These are phyloP conservation scores for Roridomyces roridus DNA, from an alignment of 768 basidiomycete genomes.

Conservation along the genomic window DNA sequence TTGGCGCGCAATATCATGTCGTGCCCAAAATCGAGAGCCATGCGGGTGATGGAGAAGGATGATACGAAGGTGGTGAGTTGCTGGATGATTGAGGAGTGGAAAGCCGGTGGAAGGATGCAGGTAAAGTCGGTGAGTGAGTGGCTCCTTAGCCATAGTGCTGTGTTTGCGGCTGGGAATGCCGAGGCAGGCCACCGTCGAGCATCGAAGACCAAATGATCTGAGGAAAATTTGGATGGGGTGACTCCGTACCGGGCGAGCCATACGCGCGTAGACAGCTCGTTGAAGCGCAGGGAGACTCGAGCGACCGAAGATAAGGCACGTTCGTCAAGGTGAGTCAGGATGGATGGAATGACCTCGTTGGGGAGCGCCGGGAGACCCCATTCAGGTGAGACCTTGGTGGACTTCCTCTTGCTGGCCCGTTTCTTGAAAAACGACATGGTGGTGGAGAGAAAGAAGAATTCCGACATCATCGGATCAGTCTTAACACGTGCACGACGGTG, in stretches of 20 bases:
- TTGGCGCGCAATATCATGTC: conserved; percentile 3
- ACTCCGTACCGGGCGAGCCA: conserved; percentile 9
- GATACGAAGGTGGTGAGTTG: background rate
- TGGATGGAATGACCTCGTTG: conserved; percentile 8
- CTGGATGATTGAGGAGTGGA: background rate
- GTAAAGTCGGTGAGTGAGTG: background rate
- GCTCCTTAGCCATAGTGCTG: conserved; percentile 1
- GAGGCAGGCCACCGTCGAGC: background rate
- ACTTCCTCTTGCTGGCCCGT: background rate
- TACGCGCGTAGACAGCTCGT: conserved; percentile 9
- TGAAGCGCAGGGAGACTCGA: conserved; percentile 11
- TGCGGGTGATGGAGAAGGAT: background rate
- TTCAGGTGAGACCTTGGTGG: background rate
- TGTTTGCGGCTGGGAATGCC: conserved; percentile 3
- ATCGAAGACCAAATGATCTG: background rate
- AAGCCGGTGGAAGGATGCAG: background rate
- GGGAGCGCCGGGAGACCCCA: conserved; percentile 7
- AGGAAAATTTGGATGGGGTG: background rate
- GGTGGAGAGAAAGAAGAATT: background rate
- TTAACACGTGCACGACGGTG: no score
- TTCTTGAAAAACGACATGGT: conserved; percentile 12
- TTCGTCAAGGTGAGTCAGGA: conserved; percentile 5
- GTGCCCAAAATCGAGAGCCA: conserved; percentile 2
- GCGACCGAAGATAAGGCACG: conserved; percentile 10
- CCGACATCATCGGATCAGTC: no score